Base-by-base conservation (phyloP, 345 rosid species). In the Arabis alpina region DNA sequence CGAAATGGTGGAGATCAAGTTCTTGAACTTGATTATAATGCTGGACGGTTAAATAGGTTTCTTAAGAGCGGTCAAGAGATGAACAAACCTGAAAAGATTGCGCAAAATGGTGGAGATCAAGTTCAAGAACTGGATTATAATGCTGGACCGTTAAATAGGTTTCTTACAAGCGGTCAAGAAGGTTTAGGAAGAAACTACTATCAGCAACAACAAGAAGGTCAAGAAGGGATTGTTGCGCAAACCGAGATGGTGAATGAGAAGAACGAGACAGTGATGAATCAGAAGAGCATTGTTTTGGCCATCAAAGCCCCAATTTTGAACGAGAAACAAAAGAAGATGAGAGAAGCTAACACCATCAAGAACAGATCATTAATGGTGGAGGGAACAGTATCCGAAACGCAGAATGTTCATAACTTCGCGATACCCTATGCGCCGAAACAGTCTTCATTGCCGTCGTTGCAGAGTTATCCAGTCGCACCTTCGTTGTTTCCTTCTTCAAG, bases 201-300 rank as follows among this genome's bases (percentile, higher is more conserved):
- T 24, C 59, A 41, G 19, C 72, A 49, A 37, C 57, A 34, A 55
- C 53, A 61, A 19, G 34, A 28, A 61, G 59, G 12, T 40, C 39
- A 61, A 36, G 39, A 54, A 67, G 63, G 13, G 3, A 11, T 60
- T 43, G 56, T 34, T 24, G 25, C 23, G 3, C 66, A 53, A 54
- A 65, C 37, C 0, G 66, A 66, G 43, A 48, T 48, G 13, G 62
- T 51, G 12, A 19, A 24, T 34, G 23, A 34, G 50, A 54, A 54
- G 55, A 55, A 36, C 13, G 59, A 25, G 52, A 49, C 51, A 0
- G 42, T 48, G 34, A 42, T 11, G n/a, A 56, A 53, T n/a, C 70
- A 41, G 24, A 76, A 63, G 43, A 55, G 41, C 16, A 48, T 76
- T 56, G 71, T 76, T 63, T 76, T 76, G 47, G 75, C 71, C 53